These are phyloP conservation scores for Hirsutella thompsonii DNA, from an alignment of 2,329 filamentous ascomycete species.

Conservation along the genomic window DNA sequence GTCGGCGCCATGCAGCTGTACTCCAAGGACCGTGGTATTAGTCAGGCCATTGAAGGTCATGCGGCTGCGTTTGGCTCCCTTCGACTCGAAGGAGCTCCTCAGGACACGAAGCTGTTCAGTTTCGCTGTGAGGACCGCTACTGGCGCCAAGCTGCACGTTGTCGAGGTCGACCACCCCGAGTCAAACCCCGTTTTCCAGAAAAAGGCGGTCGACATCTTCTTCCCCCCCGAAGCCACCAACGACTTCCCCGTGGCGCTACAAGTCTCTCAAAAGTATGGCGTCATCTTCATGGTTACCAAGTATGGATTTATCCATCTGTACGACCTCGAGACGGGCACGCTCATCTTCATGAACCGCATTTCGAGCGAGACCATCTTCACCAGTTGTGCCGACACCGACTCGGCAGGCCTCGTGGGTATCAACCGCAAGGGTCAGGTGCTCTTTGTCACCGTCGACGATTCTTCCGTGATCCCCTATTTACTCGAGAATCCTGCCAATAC, in stretches of 20 bases:
- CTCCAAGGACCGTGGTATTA: conserved; percentile 90
- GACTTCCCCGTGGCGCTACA: conserved; percentile 98
- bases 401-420: conserved; percentile 81
- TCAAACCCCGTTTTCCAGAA: conserved; percentile 84
- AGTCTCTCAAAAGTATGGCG: conserved; percentile 89
- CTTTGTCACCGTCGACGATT: conserved; percentile 86
- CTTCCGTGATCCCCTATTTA: conserved; percentile 82
- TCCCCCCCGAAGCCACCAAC: conserved; percentile 87
- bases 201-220: conserved; percentile 96
- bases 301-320: conserved; percentile 99
- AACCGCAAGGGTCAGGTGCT: conserved; percentile 97
- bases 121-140: conserved; percentile 86
- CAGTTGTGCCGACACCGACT: conserved; percentile 71
- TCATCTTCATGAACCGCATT: conserved; percentile 99
- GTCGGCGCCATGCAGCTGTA: conserved; percentile 96
- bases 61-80: conserved; percentile 89
- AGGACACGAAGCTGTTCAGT: conserved; percentile 91
- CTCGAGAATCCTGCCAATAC: conserved; percentile 93
- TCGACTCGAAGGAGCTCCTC: conserved; percentile 73
- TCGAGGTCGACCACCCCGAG: conserved; percentile 89
- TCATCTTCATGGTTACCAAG: conserved; percentile 96
- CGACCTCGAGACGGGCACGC: conserved; percentile 87
- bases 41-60: conserved; percentile 95
- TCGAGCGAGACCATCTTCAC: conserved; percentile 99
- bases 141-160: conserved; percentile 91